Conservation (phyloP, 768 basidiomycete genomes). For the Xerocomellus intermedius region DNA sequence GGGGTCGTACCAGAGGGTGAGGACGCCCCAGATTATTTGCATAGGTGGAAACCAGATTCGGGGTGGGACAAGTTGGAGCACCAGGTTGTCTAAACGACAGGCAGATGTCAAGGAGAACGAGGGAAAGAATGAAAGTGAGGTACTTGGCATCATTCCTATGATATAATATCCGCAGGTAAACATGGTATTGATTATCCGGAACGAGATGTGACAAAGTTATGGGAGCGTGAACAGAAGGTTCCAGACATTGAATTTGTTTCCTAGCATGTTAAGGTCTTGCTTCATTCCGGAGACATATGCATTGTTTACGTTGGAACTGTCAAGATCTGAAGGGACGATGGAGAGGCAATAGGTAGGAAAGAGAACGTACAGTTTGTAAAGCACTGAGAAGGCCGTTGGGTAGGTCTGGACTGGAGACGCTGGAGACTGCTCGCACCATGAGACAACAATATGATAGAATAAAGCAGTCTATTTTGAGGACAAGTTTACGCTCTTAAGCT, state of each 20-base stretch:
- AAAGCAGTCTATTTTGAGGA: slow-evolving; percentile 65
- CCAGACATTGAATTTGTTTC: slow-evolving; percentile 61
- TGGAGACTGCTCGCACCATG: slow-evolving; percentile 41
- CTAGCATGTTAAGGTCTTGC: slow-evolving; percentile 64
- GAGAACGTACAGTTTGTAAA: slow-evolving; percentile 57
- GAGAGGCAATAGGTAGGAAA: no score
- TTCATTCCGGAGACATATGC: slow-evolving; percentile 82
- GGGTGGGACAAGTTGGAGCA: slow-evolving; percentile 61
- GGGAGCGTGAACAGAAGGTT: neutral
- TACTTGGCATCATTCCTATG: slow-evolving; percentile 71
- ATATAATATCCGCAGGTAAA: slow-evolving; percentile 79
- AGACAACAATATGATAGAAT: slow-evolving; percentile 71
- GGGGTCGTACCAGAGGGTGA: slow-evolving; percentile 58
- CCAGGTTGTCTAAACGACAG: slow-evolving; percentile 52
- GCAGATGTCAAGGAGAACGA: neutral
- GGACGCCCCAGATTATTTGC: slow-evolving; percentile 63
- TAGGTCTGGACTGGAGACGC: slow-evolving; percentile 6
- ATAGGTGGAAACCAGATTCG: slow-evolving; percentile 65
- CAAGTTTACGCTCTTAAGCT: slow-evolving; percentile 46
- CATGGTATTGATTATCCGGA: slow-evolving; percentile 62
- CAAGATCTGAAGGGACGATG: slow-evolving; percentile 46
- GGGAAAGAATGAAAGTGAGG: neutral
- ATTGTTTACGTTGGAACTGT: slow-evolving; percentile 67
- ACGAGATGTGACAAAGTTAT: neutral
- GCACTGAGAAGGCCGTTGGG: slow-evolving; percentile 40